Evolutionary conservation across 371 early-diverging fungal genomes (phyloP), one percentile per base, ranked within the genome.

Genomic region (Mucor racemosus): DNA sequence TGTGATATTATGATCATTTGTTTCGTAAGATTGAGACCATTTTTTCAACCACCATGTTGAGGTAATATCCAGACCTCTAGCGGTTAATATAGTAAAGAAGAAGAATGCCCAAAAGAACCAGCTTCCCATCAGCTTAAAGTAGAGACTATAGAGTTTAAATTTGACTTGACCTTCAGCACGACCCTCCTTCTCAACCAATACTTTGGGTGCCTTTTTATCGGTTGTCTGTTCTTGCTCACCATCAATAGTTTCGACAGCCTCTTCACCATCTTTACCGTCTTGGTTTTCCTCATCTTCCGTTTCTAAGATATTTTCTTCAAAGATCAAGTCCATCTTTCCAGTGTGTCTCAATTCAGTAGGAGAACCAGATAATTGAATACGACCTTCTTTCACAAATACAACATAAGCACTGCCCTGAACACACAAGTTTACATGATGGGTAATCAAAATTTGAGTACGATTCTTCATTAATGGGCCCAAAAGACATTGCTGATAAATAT

Each of bases 381-480:
- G 68, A 11, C 94, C 95, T 26, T 84, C 76, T 11, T 79, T 69
- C 64, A 97, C 63, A 21, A 89, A 81, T 0, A 92, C 89, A 10
- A 95, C 72, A 36, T 84, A 84, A 64, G 85, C 81, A 57, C 89
- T 82, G 46, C 86, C 84, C 8, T 85, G 73, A 26, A 96, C 73
- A 58, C 95, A 92, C 62, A 94, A 85, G 7, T 85, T 77, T 5
- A 95, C 90, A 53, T 94, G 93, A 70, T 98, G 97, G 0, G 97
- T 96, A 11, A 96, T 93, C 35, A 98, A 81, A 14, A 98, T 78
- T 14, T 89, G 78, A 0, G 97, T 97, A 36, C 96, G 86, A 26
- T 80, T 82, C 3, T 71, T 73, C 90, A 97, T 86, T 66, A 94
- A 74, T 34, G 84, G 76, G 10, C 91, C 90, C 39, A 86, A 72